Evolutionary conservation across 1,284 basidiomycete species (phyloP).

Genomic region (Ustilago loliicola): DNA sequence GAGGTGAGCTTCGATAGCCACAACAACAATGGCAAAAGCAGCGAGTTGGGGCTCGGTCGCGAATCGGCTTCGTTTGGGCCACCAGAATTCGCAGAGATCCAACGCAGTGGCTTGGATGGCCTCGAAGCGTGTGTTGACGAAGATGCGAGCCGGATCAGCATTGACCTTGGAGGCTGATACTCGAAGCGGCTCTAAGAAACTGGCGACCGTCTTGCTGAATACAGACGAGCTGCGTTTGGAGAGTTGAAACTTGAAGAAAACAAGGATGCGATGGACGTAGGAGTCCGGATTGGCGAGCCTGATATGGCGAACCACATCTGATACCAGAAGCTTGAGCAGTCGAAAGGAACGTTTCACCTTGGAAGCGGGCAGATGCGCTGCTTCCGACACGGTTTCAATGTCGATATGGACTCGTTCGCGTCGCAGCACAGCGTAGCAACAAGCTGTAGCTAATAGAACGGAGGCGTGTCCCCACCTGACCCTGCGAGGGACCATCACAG

Average conservation of each 20-base stretch:
- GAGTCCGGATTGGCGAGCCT: constrained; percentile 32
- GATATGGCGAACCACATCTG: constrained; percentile 20
- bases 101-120: constrained; percentile 36
- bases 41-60: constrained; percentile 9
- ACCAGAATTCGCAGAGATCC: constrained; percentile 44
- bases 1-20: constrained; percentile 37
- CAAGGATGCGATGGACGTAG: constrained; percentile 27
- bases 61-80: constrained; percentile 17
- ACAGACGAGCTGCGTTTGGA: neutral
- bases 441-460: constrained; percentile 35
- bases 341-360: constrained; percentile 24
- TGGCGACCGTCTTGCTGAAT: constrained; percentile 12
- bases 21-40: constrained; percentile 35
- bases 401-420: constrained; percentile 32
- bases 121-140: constrained; percentile 24
- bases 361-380: constrained; percentile 18
- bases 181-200: constrained; percentile 22
- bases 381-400: constrained; percentile 25
- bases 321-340: constrained; percentile 27
- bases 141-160: neutral
- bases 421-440: constrained; percentile 45
- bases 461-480: constrained; percentile 38
- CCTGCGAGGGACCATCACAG: constrained; percentile 9
- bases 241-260: constrained; percentile 27
- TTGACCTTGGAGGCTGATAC: neutral